Base-by-base conservation (phyloP, 78 protist species). In the Isochrysis galbana region DNA sequence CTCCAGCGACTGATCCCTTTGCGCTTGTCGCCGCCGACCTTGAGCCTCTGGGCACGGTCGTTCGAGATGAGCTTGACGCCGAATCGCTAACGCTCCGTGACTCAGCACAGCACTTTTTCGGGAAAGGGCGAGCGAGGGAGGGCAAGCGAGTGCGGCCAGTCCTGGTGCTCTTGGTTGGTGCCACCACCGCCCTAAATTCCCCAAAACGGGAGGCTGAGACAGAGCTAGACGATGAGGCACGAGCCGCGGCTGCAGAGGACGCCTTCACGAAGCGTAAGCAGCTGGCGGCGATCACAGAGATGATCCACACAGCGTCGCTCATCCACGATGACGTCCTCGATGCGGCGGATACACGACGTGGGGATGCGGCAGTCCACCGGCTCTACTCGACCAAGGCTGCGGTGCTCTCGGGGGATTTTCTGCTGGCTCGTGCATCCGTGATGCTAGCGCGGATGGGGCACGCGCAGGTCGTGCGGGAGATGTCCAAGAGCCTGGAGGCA, bases 281-380 rank as follows among this genome's bases (percentile, higher is more conserved):
- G 38, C 87, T 97, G 23, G 97, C 98, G 38, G 94, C 83, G 70
- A 90, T 96, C 67, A 93, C 96, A 19, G 98, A 97, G 90, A 97
- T 97, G 96, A 96, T 97, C 54, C 98, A 97, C 91, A 95, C 97
- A 32, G 97, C 98, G 36, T 91, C 95, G 67, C 94, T 97, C 26
- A 91, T 97, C 5, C 98, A 97, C 67, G 98, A 97, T 77, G 98
- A 97, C 77, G 96, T 97, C 0, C 84, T 96, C 45, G 97, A 96
- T 21, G 95, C 46, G 0, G 93, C 96, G 2, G 94, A 90, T 41
- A 93, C 95, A 17, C 90, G 97, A 11, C 39, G 97, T 2, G 74
- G 86, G 26, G 39, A 1, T n/a, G 5, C 48, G 22, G 87, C 87
- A 14, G 87, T 78, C 21, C 87, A 78, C 48, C 17, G 26, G 51